Conservation (phyloP, 176 grass and related monocot species). For the Canna indica region DNA sequence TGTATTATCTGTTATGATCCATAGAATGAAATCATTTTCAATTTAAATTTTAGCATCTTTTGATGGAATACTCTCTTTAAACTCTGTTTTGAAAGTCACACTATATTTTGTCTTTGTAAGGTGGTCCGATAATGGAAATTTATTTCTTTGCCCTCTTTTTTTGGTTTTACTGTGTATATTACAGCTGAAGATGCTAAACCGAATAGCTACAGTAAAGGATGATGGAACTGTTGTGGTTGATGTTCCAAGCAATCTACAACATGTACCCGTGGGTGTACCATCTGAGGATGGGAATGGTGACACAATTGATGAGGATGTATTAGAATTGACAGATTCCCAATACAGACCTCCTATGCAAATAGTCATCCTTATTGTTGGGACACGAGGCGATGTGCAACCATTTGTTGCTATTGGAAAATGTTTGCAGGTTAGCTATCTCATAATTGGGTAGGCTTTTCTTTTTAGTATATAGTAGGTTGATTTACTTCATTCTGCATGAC, state of each 20-base stretch:
- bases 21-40: too few relatives aligned
- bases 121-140: neutral
- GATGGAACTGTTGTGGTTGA: constrained; percentile 94
- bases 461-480: neutral
- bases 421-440: constrained; percentile 53
- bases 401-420: constrained; percentile 95
- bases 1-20: too few relatives aligned
- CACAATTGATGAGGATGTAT: constrained; percentile 33
- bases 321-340: constrained; percentile 54
- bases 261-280: constrained; percentile 22
- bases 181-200: constrained; percentile 75
- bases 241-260: constrained; percentile 64
- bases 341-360: constrained; percentile 80
- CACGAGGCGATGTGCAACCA: constrained; percentile 93
- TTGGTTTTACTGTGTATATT: constrained; percentile 31
- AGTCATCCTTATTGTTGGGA: constrained; percentile 94
- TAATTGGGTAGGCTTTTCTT: neutral
- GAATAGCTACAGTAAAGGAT: constrained; percentile 69
- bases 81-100: neutral
- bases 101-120: neutral
- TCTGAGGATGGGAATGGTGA: constrained; percentile 39
- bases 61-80: too few relatives aligned
- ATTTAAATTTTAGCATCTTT: too few relatives aligned
- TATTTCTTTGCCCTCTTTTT: neutral
- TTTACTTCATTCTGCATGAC: neutral